phyloP scores from a whole-genome alignment of 495 filamentous ascomycete species.

The Xylaria venustula region DNA sequence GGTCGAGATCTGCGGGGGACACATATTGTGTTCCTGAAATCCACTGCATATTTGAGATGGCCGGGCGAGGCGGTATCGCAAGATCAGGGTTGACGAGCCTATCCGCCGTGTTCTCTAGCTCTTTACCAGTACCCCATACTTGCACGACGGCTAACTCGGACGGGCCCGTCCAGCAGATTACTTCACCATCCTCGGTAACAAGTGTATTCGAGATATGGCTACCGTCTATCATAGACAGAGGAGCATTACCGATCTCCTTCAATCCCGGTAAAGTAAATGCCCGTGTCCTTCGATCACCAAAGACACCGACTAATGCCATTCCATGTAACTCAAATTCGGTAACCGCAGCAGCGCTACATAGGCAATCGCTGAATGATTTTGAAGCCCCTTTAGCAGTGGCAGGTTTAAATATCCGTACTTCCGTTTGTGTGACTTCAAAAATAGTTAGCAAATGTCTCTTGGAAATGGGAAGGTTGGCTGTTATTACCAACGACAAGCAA shows the following conservation, averaged over 20 bases:
- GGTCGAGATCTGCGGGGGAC: conserved; percentile 83
- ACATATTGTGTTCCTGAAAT: conserved; percentile 93
- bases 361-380: conserved; percentile 77
- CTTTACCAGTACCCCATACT: conserved; percentile 71
- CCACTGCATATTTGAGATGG: conserved; percentile 95
- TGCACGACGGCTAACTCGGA: conserved; percentile 78
- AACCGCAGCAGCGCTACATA: conserved; percentile 76
- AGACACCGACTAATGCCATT: conserved; percentile 77
- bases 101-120: conserved; percentile 59
- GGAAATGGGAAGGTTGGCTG: background rate
- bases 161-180: conserved; percentile 87
- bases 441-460: background rate
- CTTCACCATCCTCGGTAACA: conserved; percentile 72
- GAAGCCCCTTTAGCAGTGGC: conserved; percentile 81
- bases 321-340: conserved; percentile 69
- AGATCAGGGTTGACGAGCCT: conserved; percentile 73
- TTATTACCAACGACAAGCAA: conserved; percentile 55
- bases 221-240: conserved; percentile 67
- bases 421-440: conserved; percentile 64
- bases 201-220: conserved; percentile 63
- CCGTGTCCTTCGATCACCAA: conserved; percentile 72
- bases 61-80: conserved; percentile 76
- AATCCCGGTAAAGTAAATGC: conserved; percentile 83
- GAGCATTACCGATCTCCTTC: conserved; percentile 74
- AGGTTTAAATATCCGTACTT: conserved; percentile 82